phyloP scores from a whole-genome alignment of 108 stramenopile genomes.

The Hondaea fermentalgiana region DNA sequence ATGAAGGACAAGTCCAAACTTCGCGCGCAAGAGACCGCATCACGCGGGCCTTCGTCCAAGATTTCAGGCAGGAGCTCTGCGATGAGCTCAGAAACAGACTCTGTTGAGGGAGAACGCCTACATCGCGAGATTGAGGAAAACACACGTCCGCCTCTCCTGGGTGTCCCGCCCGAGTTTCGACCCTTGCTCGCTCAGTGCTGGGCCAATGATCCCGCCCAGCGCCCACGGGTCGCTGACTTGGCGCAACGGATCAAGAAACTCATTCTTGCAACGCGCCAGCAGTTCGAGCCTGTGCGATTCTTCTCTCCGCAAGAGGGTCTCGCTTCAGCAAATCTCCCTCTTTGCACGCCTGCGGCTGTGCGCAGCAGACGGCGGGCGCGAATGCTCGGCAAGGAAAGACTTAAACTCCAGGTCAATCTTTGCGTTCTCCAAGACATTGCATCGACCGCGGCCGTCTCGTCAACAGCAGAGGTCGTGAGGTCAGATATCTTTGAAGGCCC shows the following conservation, averaged over 20 bases:
- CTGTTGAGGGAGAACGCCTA: not conserved
- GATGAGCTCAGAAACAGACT: not conserved
- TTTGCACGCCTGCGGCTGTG: not conserved
- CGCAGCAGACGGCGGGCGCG: not conserved
- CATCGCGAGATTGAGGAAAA: not conserved
- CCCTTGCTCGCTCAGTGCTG: not conserved
- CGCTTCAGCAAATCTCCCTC: not conserved
- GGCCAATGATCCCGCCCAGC: not conserved
- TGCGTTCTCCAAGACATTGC: not conserved
- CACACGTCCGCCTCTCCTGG: not conserved
- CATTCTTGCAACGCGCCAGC: not conserved
- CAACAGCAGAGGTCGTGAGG: not conserved
- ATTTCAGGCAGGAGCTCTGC: not conserved
- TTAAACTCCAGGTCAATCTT: not conserved
- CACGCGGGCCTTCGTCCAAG: not conserved
- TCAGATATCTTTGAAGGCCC: not conserved
- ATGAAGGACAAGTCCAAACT: not conserved
- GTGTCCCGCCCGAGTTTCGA: not conserved
- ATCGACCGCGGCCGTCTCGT: not conserved
- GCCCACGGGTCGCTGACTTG: not conserved
- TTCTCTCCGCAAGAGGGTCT: not conserved
- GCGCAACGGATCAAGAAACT: not conserved
- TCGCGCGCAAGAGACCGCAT: not conserved
- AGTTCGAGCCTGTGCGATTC: not conserved
- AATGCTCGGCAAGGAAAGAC: not conserved